Evolutionary conservation across 73 alveolate species (phyloP).

Genomic region (Paramecium bursaria): DNA sequence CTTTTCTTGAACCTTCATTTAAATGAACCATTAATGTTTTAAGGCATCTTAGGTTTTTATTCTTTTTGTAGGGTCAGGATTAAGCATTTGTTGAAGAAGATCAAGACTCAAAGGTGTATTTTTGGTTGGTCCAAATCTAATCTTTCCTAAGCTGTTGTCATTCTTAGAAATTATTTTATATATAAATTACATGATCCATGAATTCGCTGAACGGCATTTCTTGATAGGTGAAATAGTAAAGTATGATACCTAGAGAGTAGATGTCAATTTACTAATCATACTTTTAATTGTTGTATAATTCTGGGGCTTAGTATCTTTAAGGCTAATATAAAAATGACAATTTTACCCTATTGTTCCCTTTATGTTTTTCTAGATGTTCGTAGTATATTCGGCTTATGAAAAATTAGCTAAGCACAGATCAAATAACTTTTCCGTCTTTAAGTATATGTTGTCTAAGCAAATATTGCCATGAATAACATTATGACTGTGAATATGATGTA

Average conservation of each 20-base stretch:
- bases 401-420: slow-evolving; percentile 50
- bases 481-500: neutral
- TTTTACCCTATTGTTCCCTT: slow-evolving; percentile 49
- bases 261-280: slow-evolving; percentile 39
- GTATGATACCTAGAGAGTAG: slow-evolving; percentile 35
- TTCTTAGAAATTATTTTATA: slow-evolving; percentile 1
- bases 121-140: slow-evolving; percentile 23
- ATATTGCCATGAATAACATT: slow-evolving; percentile 51
- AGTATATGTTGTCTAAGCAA: slow-evolving; percentile 18
- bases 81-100: slow-evolving; percentile 26
- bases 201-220: slow-evolving; percentile 61
- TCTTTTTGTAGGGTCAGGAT: slow-evolving; percentile 20
- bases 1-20: slow-evolving; percentile 49
- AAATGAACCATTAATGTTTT: slow-evolving; percentile 43
- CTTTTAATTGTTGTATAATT: slow-evolving; percentile 19
- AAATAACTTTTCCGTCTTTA: slow-evolving; percentile 27
- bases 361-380: neutral
- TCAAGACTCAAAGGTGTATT: neutral
- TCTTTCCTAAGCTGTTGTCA: slow-evolving; percentile 27
- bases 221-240: slow-evolving; percentile 35
- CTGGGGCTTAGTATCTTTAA: slow-evolving; percentile 50
- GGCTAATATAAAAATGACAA: slow-evolving; percentile 11
- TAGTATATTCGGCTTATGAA: slow-evolving; percentile 30
- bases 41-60: neutral
- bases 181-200: slow-evolving; percentile 47